Conservation (phyloP, 179 eudicot genomes). For the Silene coronaria region DNA sequence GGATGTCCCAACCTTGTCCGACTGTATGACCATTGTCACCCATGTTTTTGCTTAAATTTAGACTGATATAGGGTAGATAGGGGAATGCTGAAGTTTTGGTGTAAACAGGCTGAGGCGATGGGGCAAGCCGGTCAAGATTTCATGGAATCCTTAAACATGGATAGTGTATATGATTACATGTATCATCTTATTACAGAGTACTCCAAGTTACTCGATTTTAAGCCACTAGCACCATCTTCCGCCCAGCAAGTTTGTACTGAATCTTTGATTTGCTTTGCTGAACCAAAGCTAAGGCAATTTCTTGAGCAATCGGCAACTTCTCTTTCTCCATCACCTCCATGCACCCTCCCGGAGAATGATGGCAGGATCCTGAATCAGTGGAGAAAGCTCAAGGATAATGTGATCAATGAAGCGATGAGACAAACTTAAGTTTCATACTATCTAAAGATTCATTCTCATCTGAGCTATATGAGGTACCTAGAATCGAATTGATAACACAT, state of each 20-base stretch:
- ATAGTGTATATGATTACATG: conserved; percentile 78
- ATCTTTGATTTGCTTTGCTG: conserved; percentile 69
- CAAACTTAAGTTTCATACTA: not conserved
- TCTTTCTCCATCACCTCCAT: conserved; percentile 54
- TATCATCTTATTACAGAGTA: conserved; percentile 64
- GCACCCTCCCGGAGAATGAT: conserved; percentile 40
- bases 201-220: conserved; percentile 60
- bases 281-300: conserved; percentile 50
- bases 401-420: conserved; percentile 23
- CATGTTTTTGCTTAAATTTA: not conserved
- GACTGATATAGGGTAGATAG: not conserved
- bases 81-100: not conserved
- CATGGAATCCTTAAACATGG: conserved; percentile 72
- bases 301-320: conserved; percentile 54
- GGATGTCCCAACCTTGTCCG: not conserved
- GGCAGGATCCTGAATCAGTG: conserved; percentile 30
- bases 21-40: not conserved
- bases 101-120: conserved; percentile 51
- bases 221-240: conserved; percentile 50
- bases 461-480: too few relatives aligned
- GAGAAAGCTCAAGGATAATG: conserved; percentile 39
- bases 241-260: conserved; percentile 59
- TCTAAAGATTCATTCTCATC: too few relatives aligned
- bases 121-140: conserved; percentile 61
- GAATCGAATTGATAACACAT: too few relatives aligned